phyloP scores from a whole-genome alignment of 106 monocot genomes.

The Dendrobium officinale region DNA sequence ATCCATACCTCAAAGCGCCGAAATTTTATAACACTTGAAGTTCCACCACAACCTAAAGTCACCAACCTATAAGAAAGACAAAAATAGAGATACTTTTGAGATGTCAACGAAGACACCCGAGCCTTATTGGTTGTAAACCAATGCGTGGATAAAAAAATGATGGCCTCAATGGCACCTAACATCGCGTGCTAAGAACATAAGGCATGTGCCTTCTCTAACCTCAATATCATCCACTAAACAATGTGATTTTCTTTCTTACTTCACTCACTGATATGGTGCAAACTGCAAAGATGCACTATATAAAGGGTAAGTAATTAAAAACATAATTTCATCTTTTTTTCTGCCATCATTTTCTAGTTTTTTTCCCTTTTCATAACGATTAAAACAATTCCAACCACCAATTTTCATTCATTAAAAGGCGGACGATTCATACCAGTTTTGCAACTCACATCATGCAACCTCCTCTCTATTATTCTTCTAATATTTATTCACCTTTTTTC shows the following conservation, averaged over 20 bases:
- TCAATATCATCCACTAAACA: not conserved
- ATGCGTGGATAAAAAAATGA: not conserved
- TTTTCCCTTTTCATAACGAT: not conserved
- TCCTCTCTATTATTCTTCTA: no score
- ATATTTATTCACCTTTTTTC: no score
- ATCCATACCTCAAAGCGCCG: no score
- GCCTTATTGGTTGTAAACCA: not conserved
- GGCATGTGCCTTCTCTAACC: not conserved
- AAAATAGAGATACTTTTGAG: not conserved
- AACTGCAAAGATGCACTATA: not conserved
- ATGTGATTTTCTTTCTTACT: not conserved
- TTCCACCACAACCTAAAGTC: no score
- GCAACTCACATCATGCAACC: not conserved
- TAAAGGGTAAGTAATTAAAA: not conserved
- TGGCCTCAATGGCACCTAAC: not conserved
- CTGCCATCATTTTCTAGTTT: not conserved
- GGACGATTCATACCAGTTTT: not conserved
- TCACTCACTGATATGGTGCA: not conserved
- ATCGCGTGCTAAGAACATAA: not conserved
- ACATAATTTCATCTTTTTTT: not conserved
- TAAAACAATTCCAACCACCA: not conserved
- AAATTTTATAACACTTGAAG: no score
- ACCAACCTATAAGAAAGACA: no score
- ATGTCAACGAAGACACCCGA: not conserved
- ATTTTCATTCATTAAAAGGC: not conserved